Base-by-base conservation (phyloP, 441 rosid species). In the Rhodomyrtus psidioides region DNA sequence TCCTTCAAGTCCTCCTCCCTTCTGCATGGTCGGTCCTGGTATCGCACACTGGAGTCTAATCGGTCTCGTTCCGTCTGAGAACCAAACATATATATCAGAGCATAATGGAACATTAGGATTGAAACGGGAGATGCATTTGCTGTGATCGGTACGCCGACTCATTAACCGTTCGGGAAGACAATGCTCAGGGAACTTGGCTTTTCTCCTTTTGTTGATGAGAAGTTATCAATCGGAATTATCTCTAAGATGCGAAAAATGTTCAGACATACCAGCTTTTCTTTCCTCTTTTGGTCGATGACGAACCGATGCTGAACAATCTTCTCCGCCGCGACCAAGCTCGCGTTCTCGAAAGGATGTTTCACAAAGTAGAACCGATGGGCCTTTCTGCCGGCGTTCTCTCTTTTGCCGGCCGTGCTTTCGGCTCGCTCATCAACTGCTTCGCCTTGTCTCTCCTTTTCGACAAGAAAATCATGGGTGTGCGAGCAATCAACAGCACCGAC, bases 271-370 rank as follows among this genome's bases (percentile, higher is more conserved):
- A 51, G 81, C 65, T 49, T 81, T 26, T 59, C 60, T 14, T 26
- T 44, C 59, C 60, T 58, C 12, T 9, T 59, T 30, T 60, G 81
- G 2, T 59, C 14, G 30, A 82, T 57, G 24, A 53, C 1, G 16
- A 51, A 12, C 2, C 84, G 84, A 9, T 81, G 16, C 57, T 24
- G 65, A 39, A 82, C 14, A 21, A 85, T 83, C 30, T 81, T 81
- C 0, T 82, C 87, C 5, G 19, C 6, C 27, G 7, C 44, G 53
- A 39, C 81, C 84, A 85, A 51, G 81, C 14, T 28, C 19, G 62
- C 82, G 62, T 85, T 82, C 57, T 53, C 84, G 16, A 79, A 51
- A 3, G 57, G 58, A 49, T 82, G 7, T 75, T 85, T 85, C 44
- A 85, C 87, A 2, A 51, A 81, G 84, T 81, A 59, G 19, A 85